Evolutionary conservation across 1,284 basidiomycete species (phyloP), one percentile per base, ranked within the genome.

Genomic region (Butyriboletus appendiculatus): DNA sequence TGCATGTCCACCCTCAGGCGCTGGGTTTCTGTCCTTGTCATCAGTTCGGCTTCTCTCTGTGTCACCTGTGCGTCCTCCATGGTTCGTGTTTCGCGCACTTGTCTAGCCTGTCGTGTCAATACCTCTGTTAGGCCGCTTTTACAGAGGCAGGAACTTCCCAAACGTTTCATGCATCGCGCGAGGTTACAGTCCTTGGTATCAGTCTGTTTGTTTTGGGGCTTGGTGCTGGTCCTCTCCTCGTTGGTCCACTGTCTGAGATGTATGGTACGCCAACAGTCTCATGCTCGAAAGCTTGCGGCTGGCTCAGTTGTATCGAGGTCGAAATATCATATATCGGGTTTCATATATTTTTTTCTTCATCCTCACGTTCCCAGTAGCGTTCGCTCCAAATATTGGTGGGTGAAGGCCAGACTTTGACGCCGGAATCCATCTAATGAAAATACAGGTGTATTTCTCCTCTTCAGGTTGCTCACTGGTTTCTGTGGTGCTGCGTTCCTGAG

Each of bases 401-500:
- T 51, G 18, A 22, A 22, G 2, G 4, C 2, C 42, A n/a, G n/a
- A 5, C 40, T 30, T 34, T 18, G 18, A 34, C 10, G 4, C 18
- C 37, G 11, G 38, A 12, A 20, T 26, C 24, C 20, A 18, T 11
- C 44, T 42, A 3, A 60, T 1, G 16, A 26, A 37, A 62, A 43
- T 58, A 69, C 46, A 73, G 73, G 68, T 3, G 73, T 78, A 5
- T 75, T 78, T 53, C 66, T 85, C 39, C 62, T 80, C 22, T 81
- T 80, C 55, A 73, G 80, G 15, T 75, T 77, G 56, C 58, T 79
- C 26, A 72, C 71, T 5, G 92, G 91, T 0, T 80, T 88, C 49
- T 82, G 78, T 54, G 81, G 90, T 1, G 76, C 87, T 0, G 85
- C 90, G 0, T 94, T 94, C 69, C 72, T 94, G 22, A 86, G 82